Base-by-base conservation (phyloP, 495 filamentous ascomycete species). In the Tuber aestivum region DNA sequence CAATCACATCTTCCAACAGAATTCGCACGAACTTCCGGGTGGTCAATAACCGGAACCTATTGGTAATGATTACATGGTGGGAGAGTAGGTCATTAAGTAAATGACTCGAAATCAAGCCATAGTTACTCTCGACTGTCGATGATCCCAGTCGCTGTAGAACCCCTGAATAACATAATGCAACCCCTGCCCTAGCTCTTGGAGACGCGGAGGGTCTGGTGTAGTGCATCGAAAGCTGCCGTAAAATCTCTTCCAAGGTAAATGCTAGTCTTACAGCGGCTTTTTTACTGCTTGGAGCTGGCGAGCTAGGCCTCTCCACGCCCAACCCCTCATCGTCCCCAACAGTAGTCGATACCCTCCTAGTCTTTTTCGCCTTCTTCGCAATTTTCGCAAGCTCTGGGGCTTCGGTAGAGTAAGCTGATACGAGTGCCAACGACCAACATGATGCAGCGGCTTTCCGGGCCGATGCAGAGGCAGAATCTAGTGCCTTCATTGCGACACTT, bases 371-470 rank as follows among this genome's bases (percentile, higher is more conserved):
- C 44, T 74, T 83, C 65, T 83, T 79, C 18, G 76, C 32, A 61
- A 80, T 72, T 82, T 93, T 96, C 84, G 91, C 93, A 10, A 90
- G 85, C 79, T 91, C 90, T 5, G 89, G 87, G 32, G 89, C 70
- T 21, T 88, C 78, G 81, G 86, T 85, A 3, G 93, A 93, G 83
- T 95, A 93, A 40, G 88, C 88, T 81, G 94, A 93, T 35, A 96
- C 91, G 72, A 98, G 84, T 23, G 88, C 88, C 50, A 91, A 88
- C 41, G 94, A 91, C 45, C 97, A 86, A 83, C 92, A 94, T 42
- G 93, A 92, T 12, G 94, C 94, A n/a, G 93, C 93, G 14, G 95
- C 92, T 84, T 93, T 90, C 74, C 95, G 88, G 41, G 95, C 92
- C 32, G 88, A 85, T 3, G 92, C 85, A 50, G 90, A 90, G 3